These are phyloP conservation scores for Triangularia verruculosa DNA, from an alignment of 2,329 filamentous ascomycete species.

Conservation along the genomic window DNA sequence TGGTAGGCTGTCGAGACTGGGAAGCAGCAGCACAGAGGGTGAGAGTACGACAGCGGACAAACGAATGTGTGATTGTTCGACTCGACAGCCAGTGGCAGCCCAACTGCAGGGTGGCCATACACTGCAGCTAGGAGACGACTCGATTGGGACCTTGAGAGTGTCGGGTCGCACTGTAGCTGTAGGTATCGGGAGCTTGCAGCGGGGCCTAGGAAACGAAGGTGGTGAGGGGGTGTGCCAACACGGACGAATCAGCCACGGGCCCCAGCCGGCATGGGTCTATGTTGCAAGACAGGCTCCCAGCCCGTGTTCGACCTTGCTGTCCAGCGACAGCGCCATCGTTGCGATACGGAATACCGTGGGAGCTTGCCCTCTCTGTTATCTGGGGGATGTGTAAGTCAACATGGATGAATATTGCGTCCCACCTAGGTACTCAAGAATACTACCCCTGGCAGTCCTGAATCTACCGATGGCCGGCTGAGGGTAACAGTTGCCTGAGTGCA, in stretches of 20 bases:
- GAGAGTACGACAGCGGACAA: background rate
- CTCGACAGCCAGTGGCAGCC: background rate
- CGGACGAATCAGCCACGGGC: background rate
- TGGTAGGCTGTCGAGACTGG: background rate
- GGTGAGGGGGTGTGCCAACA: background rate
- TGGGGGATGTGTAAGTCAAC: background rate
- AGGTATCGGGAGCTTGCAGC: background rate
- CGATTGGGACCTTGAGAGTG: background rate
- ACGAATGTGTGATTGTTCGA: background rate
- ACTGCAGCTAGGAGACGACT: background rate
- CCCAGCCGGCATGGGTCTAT: background rate
- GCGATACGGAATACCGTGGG: background rate
- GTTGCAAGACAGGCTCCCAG: background rate
- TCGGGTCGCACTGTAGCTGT: background rate
- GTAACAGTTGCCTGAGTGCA: background rate
- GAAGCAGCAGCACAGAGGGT: background rate
- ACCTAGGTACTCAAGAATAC: background rate
- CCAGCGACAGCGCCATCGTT: background rate
- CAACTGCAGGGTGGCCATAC: background rate
- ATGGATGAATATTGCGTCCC: background rate
- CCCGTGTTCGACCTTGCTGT: background rate
- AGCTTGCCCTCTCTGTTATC: background rate
- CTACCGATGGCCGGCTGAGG: background rate
- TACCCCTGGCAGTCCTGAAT: background rate
- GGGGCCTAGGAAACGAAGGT: background rate